Conservation (phyloP, 331 rosid genomes). For the Saraca asoca region DNA sequence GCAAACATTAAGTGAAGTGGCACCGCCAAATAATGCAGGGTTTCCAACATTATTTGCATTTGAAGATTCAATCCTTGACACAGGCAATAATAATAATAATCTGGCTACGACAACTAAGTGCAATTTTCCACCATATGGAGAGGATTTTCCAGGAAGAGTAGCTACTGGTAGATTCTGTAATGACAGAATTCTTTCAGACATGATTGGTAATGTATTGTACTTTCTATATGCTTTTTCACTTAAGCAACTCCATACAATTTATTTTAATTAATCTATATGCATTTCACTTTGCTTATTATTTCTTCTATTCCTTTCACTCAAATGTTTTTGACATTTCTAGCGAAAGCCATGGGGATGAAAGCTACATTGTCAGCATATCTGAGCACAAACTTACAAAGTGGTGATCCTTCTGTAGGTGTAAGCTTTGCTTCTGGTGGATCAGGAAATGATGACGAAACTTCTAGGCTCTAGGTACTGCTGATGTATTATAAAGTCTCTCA, state of each 20-base stretch:
- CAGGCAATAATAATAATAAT: constrained; percentile 68
- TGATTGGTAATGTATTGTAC: constrained; percentile 25
- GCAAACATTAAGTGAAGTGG: background rate
- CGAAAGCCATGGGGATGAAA: constrained; percentile 48
- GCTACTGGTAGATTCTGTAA: constrained; percentile 67
- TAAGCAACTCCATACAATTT: too few relatives aligned
- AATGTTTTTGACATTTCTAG: constrained; percentile 39
- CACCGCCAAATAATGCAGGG: background rate
- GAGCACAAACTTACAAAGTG: constrained; percentile 12
- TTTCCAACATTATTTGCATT: constrained; percentile 61
- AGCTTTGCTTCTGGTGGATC: constrained; percentile 79
- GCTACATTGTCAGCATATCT: constrained; percentile 55
- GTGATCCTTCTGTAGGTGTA: constrained; percentile 55
- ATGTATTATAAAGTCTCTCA: constrained; percentile 47
- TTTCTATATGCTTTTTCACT: background rate
- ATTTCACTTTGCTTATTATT: too few relatives aligned
- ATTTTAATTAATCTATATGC: too few relatives aligned
- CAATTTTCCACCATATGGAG: constrained; percentile 70
- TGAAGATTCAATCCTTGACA: constrained; percentile 81
- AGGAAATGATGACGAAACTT: constrained; percentile 57
- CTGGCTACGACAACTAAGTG: constrained; percentile 39
- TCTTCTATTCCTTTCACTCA: too few relatives aligned
- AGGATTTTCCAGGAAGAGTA: constrained; percentile 36
- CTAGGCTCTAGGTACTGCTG: too few relatives aligned
- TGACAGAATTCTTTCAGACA: constrained; percentile 61